A percentile compares a stretch with the other conserved stretches of the same genome.
phyloP scores from a whole-genome alignment of 495 filamentous ascomycete genomes.

The Trichocladium antarcticum region DNA sequence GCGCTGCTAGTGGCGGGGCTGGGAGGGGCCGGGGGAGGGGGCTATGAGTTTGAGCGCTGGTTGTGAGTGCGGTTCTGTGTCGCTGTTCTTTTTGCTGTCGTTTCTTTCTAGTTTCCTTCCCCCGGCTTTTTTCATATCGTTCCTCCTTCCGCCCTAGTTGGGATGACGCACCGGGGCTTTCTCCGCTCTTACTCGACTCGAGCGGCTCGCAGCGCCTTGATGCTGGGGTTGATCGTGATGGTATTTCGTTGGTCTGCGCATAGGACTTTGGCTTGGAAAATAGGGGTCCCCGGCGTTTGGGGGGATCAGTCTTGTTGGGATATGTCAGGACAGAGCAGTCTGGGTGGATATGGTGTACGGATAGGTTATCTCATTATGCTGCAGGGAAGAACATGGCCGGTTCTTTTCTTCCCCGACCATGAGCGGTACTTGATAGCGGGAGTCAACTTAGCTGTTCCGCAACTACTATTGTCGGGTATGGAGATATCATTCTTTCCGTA shows the following conservation, averaged over 20 bases:
- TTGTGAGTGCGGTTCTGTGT: not conserved
- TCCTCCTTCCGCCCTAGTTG: not conserved
- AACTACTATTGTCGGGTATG: too few relatives aligned
- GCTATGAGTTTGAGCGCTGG: not conserved
- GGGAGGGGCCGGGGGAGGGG: not conserved
- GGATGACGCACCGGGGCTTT: not conserved
- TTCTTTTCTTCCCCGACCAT: too few relatives aligned
- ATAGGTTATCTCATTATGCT: not conserved
- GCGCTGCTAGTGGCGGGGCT: slow-evolving; percentile 24
- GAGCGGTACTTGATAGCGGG: too few relatives aligned
- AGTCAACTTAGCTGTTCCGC: too few relatives aligned
- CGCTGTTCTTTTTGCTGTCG: not conserved
- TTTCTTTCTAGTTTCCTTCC: not conserved
- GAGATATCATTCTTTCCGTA: too few relatives aligned
- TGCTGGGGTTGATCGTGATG: too few relatives aligned
- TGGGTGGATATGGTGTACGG: not conserved
- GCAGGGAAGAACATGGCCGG: not conserved
- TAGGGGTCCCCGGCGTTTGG: not conserved
- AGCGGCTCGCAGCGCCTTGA: too few relatives aligned
- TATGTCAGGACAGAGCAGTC: not conserved
- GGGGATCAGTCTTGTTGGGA: too few relatives aligned
- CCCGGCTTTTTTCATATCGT: not conserved
- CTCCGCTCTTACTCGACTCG: too few relatives aligned
- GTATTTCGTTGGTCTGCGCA: too few relatives aligned
- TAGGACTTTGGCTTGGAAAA: too few relatives aligned